phyloP scores from a whole-genome alignment of 306 rosid genomes.

The Vicia sativa region DNA sequence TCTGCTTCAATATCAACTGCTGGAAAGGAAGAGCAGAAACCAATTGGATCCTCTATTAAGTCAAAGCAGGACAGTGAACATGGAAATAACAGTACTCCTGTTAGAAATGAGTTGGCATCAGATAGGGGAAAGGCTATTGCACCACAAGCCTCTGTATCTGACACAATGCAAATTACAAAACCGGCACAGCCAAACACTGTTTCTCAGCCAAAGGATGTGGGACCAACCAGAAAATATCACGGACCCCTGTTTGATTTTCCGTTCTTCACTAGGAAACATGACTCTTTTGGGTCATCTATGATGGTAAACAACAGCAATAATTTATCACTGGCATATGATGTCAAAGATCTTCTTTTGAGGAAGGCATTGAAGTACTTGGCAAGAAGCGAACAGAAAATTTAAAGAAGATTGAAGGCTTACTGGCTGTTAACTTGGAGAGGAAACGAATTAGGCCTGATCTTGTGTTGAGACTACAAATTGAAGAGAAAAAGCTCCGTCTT shows the following conservation, averaged over 20 bases:
- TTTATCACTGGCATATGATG: slow-evolving; percentile 86
- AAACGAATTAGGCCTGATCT: slow-evolving; percentile 96
- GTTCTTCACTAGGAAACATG: slow-evolving; percentile 90
- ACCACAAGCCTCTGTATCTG: slow-evolving; percentile 67
- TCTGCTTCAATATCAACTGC: slow-evolving; percentile 49
- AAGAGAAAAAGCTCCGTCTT: slow-evolving; percentile 94
- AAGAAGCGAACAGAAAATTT: slow-evolving; percentile 85
- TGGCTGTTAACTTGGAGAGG: slow-evolving; percentile 82
- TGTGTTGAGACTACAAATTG: slow-evolving; percentile 88
- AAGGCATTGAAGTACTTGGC: slow-evolving; percentile 78
- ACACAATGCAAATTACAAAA: slow-evolving; percentile 62
- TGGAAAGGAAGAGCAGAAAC: slow-evolving; percentile 76
- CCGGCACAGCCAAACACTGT: slow-evolving; percentile 62
- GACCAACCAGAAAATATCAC: slow-evolving; percentile 77
- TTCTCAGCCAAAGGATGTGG: slow-evolving; percentile 74
- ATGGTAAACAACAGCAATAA: slow-evolving; percentile 69
- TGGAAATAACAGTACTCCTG: slow-evolving; percentile 52
- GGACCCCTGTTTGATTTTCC: slow-evolving; percentile 99
- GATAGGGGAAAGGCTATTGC: slow-evolving; percentile 88
- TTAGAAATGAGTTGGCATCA: slow-evolving; percentile 57
- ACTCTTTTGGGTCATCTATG: slow-evolving; percentile 87
- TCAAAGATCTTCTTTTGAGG: slow-evolving; percentile 90
- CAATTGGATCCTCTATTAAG: slow-evolving; percentile 55
- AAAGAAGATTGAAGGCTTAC: slow-evolving; percentile 85
- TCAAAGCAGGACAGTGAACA: slow-evolving; percentile 71